Percentiles rank a stretch among this genome's conserved stretches.
Conservation (phyloP, 345 rosid genomes). For the Populus tremula region DNA sequence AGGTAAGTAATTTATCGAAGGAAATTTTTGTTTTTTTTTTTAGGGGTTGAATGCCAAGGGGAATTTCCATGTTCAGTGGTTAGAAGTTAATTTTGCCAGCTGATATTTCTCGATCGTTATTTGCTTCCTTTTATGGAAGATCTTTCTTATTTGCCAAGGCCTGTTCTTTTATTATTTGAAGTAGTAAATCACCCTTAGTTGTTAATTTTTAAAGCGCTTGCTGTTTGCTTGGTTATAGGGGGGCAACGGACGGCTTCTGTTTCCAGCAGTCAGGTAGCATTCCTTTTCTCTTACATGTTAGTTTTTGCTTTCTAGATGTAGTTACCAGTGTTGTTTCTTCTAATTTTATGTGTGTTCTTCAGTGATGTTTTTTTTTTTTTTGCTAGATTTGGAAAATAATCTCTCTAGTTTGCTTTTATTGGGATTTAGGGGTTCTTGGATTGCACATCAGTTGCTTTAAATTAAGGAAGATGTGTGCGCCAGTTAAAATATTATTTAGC, state of each 20-base stretch:
- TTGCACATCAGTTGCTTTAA: background rate
- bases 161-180: background rate
- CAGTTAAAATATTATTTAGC: too few species aligned
- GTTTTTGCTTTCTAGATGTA: background rate
- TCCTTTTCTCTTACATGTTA: slow-evolving; percentile 1
- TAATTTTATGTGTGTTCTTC: slow-evolving; percentile 26
- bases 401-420: background rate
- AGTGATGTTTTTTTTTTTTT: background rate
- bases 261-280: slow-evolving; percentile 24
- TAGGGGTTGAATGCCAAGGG: background rate
- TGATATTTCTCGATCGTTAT: slow-evolving; percentile 16
- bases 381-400: slow-evolving; percentile 9
- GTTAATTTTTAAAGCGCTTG: slow-evolving; percentile 6
- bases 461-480: slow-evolving; percentile 1
- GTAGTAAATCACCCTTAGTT: background rate
- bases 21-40: background rate
- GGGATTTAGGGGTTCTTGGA: background rate
- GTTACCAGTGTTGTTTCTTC: background rate
- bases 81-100: slow-evolving; percentile 9
- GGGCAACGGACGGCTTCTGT: slow-evolving; percentile 15
- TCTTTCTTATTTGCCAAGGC: slow-evolving; percentile 7
- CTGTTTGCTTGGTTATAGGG: slow-evolving; percentile 13
- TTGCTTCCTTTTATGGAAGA: slow-evolving; percentile 7
- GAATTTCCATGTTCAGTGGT: slow-evolving; percentile 24
- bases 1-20: background rate